These are phyloP conservation scores for Aspergillus jensenii DNA, from an alignment of 2,329 filamentous ascomycete species.

Conservation along the genomic window DNA sequence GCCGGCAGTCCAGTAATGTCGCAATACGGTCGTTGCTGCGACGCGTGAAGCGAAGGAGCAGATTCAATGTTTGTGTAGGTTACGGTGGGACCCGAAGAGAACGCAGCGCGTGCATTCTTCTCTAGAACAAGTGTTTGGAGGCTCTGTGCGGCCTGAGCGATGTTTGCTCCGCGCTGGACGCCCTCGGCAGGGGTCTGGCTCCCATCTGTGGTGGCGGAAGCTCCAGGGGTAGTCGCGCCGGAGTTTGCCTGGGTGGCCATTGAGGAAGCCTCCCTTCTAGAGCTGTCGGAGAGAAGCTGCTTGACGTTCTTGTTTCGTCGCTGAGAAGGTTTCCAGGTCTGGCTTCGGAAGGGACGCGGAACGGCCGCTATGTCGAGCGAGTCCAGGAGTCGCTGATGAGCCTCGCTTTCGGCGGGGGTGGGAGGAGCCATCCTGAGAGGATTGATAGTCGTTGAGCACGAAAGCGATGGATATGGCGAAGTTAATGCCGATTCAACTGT, in stretches of 20 bases:
- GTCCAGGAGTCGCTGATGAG: slow-evolving; percentile 84
- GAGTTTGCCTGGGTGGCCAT: slow-evolving; percentile 81
- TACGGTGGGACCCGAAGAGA: slow-evolving; percentile 64
- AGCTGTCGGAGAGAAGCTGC: slow-evolving; percentile 86
- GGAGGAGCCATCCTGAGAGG: slow-evolving; percentile 55
- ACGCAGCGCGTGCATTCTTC: slow-evolving; percentile 60
- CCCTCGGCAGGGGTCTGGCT: slow-evolving; percentile 48
- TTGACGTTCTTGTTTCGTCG: slow-evolving; percentile 99
- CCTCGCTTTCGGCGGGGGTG: slow-evolving; percentile 72
- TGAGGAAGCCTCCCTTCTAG: slow-evolving; percentile 84
- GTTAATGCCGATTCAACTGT: background rate
- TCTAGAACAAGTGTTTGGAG: slow-evolving; percentile 85
- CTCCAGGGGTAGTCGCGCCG: slow-evolving; percentile 69
- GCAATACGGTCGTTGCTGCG: slow-evolving; percentile 85
- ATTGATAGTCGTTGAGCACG: slow-evolving; percentile 4
- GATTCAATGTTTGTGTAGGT: slow-evolving; percentile 98
- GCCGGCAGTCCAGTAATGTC: slow-evolving; percentile 93
- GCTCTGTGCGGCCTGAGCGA: slow-evolving; percentile 85
- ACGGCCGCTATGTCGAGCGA: slow-evolving; percentile 85
- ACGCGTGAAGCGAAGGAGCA: slow-evolving; percentile 76
- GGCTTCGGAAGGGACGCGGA: slow-evolving; percentile 86
- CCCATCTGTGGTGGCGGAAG: slow-evolving; percentile 40
- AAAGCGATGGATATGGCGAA: background rate
- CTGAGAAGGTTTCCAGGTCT: slow-evolving; percentile 85
- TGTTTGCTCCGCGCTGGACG: slow-evolving; percentile 56